These are phyloP conservation scores for Amniculicola lignicola DNA, from an alignment of 495 filamentous ascomycete genomes.

Conservation along the genomic window DNA sequence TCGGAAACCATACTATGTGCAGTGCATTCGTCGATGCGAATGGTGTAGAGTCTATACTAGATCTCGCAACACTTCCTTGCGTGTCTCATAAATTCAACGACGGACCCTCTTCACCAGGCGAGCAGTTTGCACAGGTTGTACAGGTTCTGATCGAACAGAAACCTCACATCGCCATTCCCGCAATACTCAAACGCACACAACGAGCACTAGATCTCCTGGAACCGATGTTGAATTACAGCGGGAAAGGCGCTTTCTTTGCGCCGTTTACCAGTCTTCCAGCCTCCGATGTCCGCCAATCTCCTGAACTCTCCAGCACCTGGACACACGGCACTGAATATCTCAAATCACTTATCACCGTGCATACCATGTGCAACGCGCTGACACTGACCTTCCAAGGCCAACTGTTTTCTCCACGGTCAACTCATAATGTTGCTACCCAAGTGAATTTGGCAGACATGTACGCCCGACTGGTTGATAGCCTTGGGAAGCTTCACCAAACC, in stretches of 20 bases:
- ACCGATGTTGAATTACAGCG: slow-evolving; percentile 57
- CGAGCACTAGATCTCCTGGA: slow-evolving; percentile 62
- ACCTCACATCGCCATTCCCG: slow-evolving; percentile 76
- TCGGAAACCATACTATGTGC: slow-evolving; percentile 72
- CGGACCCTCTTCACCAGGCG: slow-evolving; percentile 48
- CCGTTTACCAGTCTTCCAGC: slow-evolving; percentile 52
- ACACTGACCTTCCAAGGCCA: slow-evolving; percentile 67
- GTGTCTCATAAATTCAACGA: slow-evolving; percentile 72
- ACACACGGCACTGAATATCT: slow-evolving; percentile 66
- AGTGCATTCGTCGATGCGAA: slow-evolving; percentile 70
- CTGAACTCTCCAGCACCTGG: slow-evolving; percentile 40
- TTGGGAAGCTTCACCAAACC: slow-evolving; percentile 72
- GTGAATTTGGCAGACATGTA: slow-evolving; percentile 83
- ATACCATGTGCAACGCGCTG: slow-evolving; percentile 69
- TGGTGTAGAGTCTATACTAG: slow-evolving; percentile 79
- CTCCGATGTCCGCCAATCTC: neutral
- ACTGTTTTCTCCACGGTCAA: slow-evolving; percentile 58
- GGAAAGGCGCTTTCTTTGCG: slow-evolving; percentile 61
- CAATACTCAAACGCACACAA: slow-evolving; percentile 71
- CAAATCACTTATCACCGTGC: slow-evolving; percentile 71
- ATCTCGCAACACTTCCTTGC: slow-evolving; percentile 74
- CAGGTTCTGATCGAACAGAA: slow-evolving; percentile 78
- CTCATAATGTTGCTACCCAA: slow-evolving; percentile 59
- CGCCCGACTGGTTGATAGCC: slow-evolving; percentile 58
- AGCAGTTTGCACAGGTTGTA: slow-evolving; percentile 68